Conservation (phyloP, 1,284 basidiomycete genomes). For the Malassezia caprae region DNA sequence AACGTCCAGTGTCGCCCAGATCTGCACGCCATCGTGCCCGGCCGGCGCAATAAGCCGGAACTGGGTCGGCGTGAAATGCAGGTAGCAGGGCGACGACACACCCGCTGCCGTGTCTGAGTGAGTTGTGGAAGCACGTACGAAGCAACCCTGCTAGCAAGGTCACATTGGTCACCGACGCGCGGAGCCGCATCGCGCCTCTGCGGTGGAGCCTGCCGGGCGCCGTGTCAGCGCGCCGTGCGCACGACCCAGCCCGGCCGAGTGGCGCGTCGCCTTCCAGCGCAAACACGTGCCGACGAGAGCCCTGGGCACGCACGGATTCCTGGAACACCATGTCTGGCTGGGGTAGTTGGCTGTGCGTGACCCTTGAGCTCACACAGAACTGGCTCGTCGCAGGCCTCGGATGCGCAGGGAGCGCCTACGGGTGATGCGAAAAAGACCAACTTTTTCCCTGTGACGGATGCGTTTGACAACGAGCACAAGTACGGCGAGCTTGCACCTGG, state of each 20-base stretch:
- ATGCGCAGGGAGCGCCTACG: slow-evolving; percentile 11
- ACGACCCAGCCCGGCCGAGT: not conserved
- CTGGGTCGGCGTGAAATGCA: slow-evolving; percentile 11
- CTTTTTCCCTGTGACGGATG: slow-evolving; percentile 41
- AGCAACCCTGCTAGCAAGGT: slow-evolving; percentile 9
- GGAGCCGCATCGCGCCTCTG: slow-evolving; percentile 12
- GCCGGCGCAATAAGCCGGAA: slow-evolving; percentile 13
- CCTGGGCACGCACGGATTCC: not conserved
- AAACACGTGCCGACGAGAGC: not conserved
- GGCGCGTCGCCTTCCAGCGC: not conserved
- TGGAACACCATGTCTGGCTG: slow-evolving; percentile 33
- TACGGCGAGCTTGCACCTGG: slow-evolving; percentile 60
- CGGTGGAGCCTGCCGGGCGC: not conserved
- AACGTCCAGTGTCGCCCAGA: slow-evolving; percentile 44
- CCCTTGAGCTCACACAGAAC: not conserved
- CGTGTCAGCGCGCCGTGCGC: not conserved
- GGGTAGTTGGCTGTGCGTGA: slow-evolving; percentile 43
- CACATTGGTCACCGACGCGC: slow-evolving; percentile 7
- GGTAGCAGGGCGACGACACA: slow-evolving; percentile 3
- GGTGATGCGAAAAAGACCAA: slow-evolving; percentile 22
- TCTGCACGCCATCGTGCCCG: slow-evolving; percentile 13
- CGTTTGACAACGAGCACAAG: slow-evolving; percentile 50
- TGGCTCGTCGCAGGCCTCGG: slow-evolving; percentile 15
- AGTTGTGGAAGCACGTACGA: not conserved
- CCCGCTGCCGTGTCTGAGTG: slow-evolving; percentile 2